These are phyloP conservation scores for Dryas alaskensis DNA, from an alignment of 306 rosid species.

Conservation along the genomic window DNA sequence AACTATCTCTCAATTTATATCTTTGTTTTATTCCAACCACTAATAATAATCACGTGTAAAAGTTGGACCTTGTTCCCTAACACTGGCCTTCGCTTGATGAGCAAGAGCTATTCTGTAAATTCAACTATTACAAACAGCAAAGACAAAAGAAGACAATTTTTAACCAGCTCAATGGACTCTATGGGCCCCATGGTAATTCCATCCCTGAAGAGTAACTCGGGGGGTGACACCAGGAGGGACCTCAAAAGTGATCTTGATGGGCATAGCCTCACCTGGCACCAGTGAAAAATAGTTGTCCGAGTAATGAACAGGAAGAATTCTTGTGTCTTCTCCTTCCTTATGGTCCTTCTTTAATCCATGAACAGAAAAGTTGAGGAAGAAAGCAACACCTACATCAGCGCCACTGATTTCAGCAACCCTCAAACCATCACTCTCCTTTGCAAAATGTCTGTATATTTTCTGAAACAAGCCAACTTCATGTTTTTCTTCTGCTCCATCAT, in stretches of 20 bases:
- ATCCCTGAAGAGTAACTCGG: slow-evolving; percentile 59
- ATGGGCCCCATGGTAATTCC: slow-evolving; percentile 56
- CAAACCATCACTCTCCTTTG: slow-evolving; percentile 37
- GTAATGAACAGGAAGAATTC: slow-evolving; percentile 91
- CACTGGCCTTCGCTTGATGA: not conserved
- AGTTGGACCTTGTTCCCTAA: not conserved
- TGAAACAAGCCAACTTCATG: slow-evolving; percentile 38
- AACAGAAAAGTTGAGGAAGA: slow-evolving; percentile 81
- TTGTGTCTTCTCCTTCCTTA: slow-evolving; percentile 70
- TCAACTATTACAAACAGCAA: not conserved
- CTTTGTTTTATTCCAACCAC: not conserved
- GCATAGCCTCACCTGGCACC: slow-evolving; percentile 72
- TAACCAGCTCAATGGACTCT: slow-evolving; percentile 24
- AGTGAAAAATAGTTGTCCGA: slow-evolving; percentile 88
- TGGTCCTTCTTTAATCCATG: slow-evolving; percentile 46
- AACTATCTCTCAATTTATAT: not conserved
- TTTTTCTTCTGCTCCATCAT: slow-evolving; percentile 31
- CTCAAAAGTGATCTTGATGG: slow-evolving; percentile 59
- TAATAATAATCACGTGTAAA: not conserved
- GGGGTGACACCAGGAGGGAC: slow-evolving; percentile 71
- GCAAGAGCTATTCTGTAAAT: not conserved
- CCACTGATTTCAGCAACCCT: slow-evolving; percentile 56
- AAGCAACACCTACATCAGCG: slow-evolving; percentile 67
- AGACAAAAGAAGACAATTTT: not conserved
- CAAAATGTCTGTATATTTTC: slow-evolving; percentile 44